Conservation (phyloP, 208 protist genomes). For the Leishmania amazonensis region DNA sequence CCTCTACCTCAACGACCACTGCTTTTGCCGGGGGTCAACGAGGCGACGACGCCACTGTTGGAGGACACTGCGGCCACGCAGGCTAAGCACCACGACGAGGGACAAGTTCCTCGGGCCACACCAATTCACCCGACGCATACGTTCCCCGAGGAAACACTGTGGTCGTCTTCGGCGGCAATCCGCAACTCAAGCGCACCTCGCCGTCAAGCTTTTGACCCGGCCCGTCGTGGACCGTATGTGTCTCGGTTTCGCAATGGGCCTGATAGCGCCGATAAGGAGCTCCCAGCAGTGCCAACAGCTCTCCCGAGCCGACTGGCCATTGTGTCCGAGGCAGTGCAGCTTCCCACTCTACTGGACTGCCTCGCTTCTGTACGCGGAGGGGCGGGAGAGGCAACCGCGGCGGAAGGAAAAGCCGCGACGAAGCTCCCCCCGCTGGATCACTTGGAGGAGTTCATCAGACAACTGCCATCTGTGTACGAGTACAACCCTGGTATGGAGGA, state of each 20-base stretch:
- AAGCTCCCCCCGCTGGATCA: conserved; percentile 34
- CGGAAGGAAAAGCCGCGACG: conserved; percentile 14
- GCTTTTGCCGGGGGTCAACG: background rate
- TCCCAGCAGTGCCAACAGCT: conserved; percentile 14
- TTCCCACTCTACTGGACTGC: conserved; percentile 27
- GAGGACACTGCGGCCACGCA: background rate
- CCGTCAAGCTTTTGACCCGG: conserved; percentile 14
- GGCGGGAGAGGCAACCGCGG: background rate
- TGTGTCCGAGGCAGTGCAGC: conserved; percentile 22
- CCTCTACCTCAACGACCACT: background rate
- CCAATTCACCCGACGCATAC: background rate
- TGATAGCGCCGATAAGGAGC: conserved; percentile 3
- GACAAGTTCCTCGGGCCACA: background rate
- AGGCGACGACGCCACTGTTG: no score
- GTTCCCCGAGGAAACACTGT: conserved; percentile 31
- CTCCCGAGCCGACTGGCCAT: conserved; percentile 26
- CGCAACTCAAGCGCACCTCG: conserved; percentile 8
- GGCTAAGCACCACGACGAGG: background rate
- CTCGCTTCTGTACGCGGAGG: conserved; percentile 8
- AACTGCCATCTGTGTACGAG: conserved; percentile 37
- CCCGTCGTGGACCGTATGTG: conserved; percentile 11
- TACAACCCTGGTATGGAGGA: conserved; percentile 41
- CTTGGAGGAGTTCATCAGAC: conserved; percentile 36
- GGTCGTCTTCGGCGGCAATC: conserved; percentile 14
- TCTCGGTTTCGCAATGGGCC: background rate